Evolutionary conservation across 2,329 filamentous ascomycete species (phyloP).

Genomic region (Botrytis medusae): DNA sequence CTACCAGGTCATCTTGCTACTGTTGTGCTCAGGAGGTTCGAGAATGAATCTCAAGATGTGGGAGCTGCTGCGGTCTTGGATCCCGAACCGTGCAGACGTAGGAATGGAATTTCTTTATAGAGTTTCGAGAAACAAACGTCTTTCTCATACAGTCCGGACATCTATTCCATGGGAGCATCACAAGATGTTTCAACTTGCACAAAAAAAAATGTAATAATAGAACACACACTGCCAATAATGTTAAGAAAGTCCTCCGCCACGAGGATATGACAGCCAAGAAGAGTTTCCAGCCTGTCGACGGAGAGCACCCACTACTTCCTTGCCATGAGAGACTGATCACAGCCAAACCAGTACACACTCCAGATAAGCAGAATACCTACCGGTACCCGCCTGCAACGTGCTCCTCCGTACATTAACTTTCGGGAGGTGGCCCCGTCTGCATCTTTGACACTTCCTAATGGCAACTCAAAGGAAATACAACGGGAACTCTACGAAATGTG

Average conservation of each 20-base stretch:
- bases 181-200: background rate
- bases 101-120: background rate
- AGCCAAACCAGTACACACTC: background rate
- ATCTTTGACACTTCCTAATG: slow-evolving; percentile 10
- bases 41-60: background rate
- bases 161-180: background rate
- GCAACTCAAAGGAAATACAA: background rate
- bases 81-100: background rate
- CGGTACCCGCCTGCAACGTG: background rate
- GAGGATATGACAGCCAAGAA: background rate
- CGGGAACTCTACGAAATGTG: background rate
- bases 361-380: background rate
- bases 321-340: background rate
- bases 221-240: background rate
- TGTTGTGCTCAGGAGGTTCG: background rate
- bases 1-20: background rate
- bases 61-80: background rate
- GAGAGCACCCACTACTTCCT: background rate
- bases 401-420: slow-evolving; percentile 3
- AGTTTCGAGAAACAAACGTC: background rate
- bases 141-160: background rate
- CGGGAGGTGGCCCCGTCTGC: background rate
- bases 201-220: slow-evolving; percentile 1
- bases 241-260: background rate
- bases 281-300: background rate